Percentiles rank a stretch among this genome's conserved stretches.
phyloP scores from a whole-genome alignment of 1,284 basidiomycete species.

The Chalciporus sp. region DNA sequence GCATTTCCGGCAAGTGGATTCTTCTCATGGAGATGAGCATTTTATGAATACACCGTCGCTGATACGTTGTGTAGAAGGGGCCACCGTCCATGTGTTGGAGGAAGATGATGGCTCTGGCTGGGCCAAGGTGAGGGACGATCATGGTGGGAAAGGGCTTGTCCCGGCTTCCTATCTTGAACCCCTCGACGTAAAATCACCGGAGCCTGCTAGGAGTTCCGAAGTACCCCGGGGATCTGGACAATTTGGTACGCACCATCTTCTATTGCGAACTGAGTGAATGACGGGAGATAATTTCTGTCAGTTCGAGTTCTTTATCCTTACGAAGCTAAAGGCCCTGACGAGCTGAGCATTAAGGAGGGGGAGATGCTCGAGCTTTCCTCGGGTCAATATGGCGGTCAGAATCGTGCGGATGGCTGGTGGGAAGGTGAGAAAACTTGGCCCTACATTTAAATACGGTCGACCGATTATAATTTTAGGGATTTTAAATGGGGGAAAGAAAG shows the following conservation, averaged over 20 bases:
- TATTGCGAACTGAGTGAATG: slow-evolving; percentile 1
- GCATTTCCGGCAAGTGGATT: slow-evolving; percentile 54
- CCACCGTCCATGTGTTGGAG: slow-evolving; percentile 62
- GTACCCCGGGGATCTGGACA: slow-evolving; percentile 40
- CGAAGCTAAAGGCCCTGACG: slow-evolving; percentile 65
- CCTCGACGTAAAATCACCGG: slow-evolving; percentile 27
- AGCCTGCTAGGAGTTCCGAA: slow-evolving; percentile 16
- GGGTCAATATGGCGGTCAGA: slow-evolving; percentile 58
- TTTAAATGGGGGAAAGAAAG: slow-evolving; percentile 60
- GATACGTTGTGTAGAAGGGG: slow-evolving; percentile 51
- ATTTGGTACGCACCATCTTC: slow-evolving; percentile 44
- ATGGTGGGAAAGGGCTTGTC: slow-evolving; percentile 68
- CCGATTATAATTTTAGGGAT: slow-evolving; percentile 50
- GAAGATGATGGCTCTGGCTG: slow-evolving; percentile 83
- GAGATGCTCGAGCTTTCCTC: slow-evolving; percentile 64
- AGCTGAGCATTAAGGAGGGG: slow-evolving; percentile 66
- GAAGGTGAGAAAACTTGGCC: slow-evolving; percentile 53
- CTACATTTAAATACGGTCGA: slow-evolving; percentile 25
- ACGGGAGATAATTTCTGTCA: slow-evolving; percentile 32
- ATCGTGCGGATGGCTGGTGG: slow-evolving; percentile 81
- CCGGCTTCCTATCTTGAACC: slow-evolving; percentile 75
- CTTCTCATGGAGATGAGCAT: slow-evolving; percentile 4
- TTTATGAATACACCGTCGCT: slow-evolving; percentile 15
- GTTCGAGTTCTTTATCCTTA: slow-evolving; percentile 76
- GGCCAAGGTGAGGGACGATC: slow-evolving; percentile 70